phyloP scores from a whole-genome alignment of 139 green algal genomes.

The Chlorella sp. region DNA sequence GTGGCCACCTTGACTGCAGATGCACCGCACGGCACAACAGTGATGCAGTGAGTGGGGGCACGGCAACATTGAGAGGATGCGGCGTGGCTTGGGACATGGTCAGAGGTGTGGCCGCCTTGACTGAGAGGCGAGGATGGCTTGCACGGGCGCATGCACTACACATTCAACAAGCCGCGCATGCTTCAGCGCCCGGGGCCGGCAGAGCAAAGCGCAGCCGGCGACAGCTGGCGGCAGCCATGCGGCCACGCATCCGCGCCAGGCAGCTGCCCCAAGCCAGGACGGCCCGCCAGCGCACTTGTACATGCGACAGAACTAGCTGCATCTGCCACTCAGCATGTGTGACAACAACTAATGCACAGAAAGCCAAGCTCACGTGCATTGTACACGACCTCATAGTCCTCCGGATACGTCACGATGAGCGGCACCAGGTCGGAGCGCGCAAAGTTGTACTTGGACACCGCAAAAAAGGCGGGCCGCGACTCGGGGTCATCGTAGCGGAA shows the following conservation, averaged over 20 bases:
- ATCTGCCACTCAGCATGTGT: not conserved
- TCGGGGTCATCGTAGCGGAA: constrained; percentile 85
- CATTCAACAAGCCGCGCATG: too few species aligned
- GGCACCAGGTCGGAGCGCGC: constrained; percentile 80
- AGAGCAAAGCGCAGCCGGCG: not conserved
- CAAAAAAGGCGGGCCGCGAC: constrained; percentile 76
- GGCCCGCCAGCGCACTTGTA: not conserved
- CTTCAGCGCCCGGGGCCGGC: too few species aligned
- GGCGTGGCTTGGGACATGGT: too few species aligned
- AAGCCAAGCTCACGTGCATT: constrained; percentile 66
- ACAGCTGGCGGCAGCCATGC: not conserved
- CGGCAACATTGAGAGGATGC: too few species aligned
- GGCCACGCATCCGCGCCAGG: too few species aligned
- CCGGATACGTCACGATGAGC: constrained; percentile 78
- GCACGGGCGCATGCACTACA: too few species aligned
- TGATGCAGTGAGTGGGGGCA: not conserved
- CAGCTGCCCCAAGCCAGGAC: too few species aligned
- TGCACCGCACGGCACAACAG: too few species aligned
- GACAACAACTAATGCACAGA: not conserved
- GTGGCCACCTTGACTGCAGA: constrained; percentile 92
- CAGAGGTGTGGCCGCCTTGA: too few species aligned
- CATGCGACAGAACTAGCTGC: not conserved
- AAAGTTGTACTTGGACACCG: constrained; percentile 75
- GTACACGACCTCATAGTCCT: constrained; percentile 79
- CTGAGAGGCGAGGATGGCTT: too few species aligned